Percentiles rank a stretch among this genome's conserved stretches.
Conservation (phyloP, 2,329 filamentous ascomycete species). For the Hypoxylon sp. region DNA sequence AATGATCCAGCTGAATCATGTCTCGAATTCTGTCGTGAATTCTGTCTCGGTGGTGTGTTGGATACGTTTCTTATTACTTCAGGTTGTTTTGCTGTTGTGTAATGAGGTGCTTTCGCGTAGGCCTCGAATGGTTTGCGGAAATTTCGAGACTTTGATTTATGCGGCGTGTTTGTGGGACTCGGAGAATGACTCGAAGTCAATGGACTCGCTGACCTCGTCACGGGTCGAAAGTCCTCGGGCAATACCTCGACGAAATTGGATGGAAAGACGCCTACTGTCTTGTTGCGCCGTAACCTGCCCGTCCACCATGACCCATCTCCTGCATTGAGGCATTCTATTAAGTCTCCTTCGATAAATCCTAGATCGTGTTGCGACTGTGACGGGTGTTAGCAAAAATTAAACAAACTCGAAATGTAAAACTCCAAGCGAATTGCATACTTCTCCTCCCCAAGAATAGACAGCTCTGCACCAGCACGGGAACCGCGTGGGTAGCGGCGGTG, state of each 20-base stretch:
- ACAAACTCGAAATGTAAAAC: conserved; percentile 23
- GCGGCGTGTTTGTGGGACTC: conserved; percentile 67
- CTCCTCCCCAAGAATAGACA: conserved; percentile 93
- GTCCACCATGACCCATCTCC: conserved; percentile 99
- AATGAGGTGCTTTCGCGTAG: conserved; percentile 76
- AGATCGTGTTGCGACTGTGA: conserved; percentile 87
- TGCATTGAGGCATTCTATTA: conserved; percentile 98
- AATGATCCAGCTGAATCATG: conserved; percentile 62
- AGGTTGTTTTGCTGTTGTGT: conserved; percentile 74
- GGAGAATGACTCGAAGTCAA: conserved; percentile 70
- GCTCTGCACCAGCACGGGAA: conserved; percentile 95
- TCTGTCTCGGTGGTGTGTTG: conserved; percentile 56
- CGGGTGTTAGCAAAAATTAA: conserved; percentile 38
- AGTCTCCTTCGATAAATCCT: conserved; percentile 95
- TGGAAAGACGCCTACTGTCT: conserved; percentile 91
- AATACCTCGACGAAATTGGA: conserved; percentile 97
- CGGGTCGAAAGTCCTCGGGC: conserved; percentile 86
- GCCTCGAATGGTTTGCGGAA: conserved; percentile 78
- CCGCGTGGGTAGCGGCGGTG: conserved; percentile 76
- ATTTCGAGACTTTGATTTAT: conserved; percentile 73
- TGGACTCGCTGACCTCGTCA: conserved; percentile 72
- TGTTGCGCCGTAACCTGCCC: conserved; percentile 89
- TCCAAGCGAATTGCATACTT: conserved; percentile 63
- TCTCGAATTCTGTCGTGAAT: conserved; percentile 63
- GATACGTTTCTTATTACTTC: conserved; percentile 66